Percentiles rank a stretch among this genome's conserved stretches.
Conservation (phyloP, 1,284 basidiomycete genomes). For the Ustilago hordei region DNA sequence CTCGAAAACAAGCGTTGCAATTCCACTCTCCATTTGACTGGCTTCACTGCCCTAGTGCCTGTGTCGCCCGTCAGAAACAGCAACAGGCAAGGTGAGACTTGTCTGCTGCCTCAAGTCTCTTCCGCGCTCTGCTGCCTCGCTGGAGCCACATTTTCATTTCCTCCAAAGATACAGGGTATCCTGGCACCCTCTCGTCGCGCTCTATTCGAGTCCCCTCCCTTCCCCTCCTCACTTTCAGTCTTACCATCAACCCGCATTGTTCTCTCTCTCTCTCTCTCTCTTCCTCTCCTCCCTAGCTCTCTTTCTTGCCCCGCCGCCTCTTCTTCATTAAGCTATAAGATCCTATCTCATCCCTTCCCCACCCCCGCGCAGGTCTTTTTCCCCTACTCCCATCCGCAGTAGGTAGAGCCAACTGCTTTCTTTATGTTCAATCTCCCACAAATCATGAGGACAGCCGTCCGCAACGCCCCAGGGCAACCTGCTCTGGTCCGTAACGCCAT, state of each 20-base stretch:
- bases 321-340: constrained; percentile 30
- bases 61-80: background rate
- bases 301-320: constrained; percentile 9
- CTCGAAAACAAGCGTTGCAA: constrained; percentile 17
- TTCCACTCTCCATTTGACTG: constrained; percentile 13
- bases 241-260: too few species aligned
- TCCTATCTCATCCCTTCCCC: constrained; percentile 15
- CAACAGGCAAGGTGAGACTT: constrained; percentile 10
- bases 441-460: constrained; percentile 48
- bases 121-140: constrained; percentile 8
- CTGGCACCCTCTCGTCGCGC: constrained; percentile 4
- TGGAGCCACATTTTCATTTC: constrained; percentile 18
- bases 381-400: constrained; percentile 32
- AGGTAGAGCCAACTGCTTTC: constrained; percentile 30
- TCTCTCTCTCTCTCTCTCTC: background rate
- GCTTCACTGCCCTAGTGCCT: constrained; percentile 7
- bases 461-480: constrained; percentile 28
- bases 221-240: background rate
- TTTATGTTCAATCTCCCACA: constrained; percentile 38
- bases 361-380: constrained; percentile 20
- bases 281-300: background rate
- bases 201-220: constrained; percentile 6
- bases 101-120: constrained; percentile 23
- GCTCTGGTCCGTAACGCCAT: constrained; percentile 38
- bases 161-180: constrained; percentile 18